Percentiles rank a stretch among this genome's conserved stretches.
Conservation (phyloP, 257 asterid genomes). For the Nicotiana tomentosiformis region DNA sequence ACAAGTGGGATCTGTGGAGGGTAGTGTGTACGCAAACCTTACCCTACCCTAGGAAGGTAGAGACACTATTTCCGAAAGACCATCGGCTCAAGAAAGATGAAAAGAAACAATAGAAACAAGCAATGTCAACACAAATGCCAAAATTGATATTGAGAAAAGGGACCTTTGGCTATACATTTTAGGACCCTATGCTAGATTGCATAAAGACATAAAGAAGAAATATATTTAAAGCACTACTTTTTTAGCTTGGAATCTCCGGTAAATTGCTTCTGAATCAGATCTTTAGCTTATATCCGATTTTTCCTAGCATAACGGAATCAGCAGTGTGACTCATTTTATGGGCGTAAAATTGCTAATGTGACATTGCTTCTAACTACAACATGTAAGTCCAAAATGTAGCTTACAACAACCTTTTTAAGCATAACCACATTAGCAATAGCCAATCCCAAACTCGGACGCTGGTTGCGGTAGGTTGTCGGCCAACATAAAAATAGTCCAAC, state of each 20-base stretch:
- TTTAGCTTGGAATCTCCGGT: background rate
- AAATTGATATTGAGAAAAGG: background rate
- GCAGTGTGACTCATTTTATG: background rate
- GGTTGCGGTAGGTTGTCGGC: background rate
- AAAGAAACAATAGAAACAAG: too few relatives aligned
- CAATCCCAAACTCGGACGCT: background rate
- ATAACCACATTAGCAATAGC: background rate
- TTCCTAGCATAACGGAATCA: background rate
- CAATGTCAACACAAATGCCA: too few relatives aligned
- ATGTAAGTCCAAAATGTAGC: background rate
- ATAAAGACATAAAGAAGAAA: background rate
- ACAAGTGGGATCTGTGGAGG: too few relatives aligned
- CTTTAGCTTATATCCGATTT: background rate
- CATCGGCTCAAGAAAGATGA: too few relatives aligned
- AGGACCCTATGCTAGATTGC: background rate
- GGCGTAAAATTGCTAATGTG: background rate
- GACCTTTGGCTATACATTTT: background rate
- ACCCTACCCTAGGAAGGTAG: too few relatives aligned
- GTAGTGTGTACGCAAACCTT: too few relatives aligned
- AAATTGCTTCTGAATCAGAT: background rate
- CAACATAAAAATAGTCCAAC: background rate
- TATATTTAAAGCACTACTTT: background rate
- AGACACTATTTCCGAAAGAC: too few relatives aligned
- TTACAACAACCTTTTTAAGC: background rate
- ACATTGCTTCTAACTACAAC: background rate